phyloP scores from a whole-genome alignment of 148 eudicot species.

The Heliosperma pusillum region DNA sequence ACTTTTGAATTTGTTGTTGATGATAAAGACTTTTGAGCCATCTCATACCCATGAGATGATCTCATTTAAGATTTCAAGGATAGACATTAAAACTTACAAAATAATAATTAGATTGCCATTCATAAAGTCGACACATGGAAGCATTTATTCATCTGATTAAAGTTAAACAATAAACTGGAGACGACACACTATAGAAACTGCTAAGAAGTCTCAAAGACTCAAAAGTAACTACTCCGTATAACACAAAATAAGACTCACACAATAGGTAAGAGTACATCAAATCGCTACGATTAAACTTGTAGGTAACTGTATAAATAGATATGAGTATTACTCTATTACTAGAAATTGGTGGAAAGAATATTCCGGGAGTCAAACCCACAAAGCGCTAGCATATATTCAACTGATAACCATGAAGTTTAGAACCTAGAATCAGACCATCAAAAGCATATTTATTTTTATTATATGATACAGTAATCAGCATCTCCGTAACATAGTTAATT shows the following conservation, averaged over 20 bases:
- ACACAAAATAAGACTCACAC: no score
- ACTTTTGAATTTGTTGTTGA: background rate
- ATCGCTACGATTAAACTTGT: no score
- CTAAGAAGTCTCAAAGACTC: background rate
- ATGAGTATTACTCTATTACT: background rate
- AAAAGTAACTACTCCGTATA: background rate
- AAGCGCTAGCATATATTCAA: background rate
- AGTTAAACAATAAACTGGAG: background rate
- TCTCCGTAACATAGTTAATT: no score
- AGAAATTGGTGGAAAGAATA: background rate
- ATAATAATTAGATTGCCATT: background rate
- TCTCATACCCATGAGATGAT: background rate
- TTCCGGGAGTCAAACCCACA: background rate
- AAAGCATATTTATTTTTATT: no score
- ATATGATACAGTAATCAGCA: no score
- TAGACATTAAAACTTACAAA: background rate
- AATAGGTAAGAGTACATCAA: no score
- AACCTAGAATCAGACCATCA: background rate
- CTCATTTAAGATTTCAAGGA: background rate
- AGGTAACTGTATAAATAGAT: no score
- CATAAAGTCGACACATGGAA: background rate
- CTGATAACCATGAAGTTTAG: background rate
- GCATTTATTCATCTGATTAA: background rate
- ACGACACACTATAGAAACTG: background rate
- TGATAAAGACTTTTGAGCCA: background rate